Conservation (phyloP, 176 grass and related monocot species). For the Elymus sibiricus region DNA sequence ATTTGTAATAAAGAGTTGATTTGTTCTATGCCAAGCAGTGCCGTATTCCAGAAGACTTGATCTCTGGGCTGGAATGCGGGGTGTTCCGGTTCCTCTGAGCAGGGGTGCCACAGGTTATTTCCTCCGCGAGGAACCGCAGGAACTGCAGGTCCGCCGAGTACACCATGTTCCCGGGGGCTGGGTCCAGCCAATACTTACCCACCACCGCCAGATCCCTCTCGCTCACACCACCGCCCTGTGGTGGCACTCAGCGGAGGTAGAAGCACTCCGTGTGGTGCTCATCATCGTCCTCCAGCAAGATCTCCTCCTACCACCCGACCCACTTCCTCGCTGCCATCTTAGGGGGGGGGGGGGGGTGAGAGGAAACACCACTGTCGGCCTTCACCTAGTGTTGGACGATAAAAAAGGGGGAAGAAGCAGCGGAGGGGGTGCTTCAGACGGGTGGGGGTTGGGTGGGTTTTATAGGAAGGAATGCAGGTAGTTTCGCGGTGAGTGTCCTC, state of each 20-base stretch:
- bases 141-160: constrained; percentile 42
- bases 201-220: constrained; percentile 59
- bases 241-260: constrained; percentile 30
- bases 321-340: not conserved
- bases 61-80: no score
- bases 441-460: not conserved
- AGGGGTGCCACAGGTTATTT: not conserved
- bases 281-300: constrained; percentile 36
- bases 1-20: no score
- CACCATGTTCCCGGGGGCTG: constrained; percentile 41
- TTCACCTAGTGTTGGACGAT: not conserved
- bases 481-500: not conserved
- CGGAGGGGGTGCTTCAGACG: not conserved
- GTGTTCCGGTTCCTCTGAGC: no score
- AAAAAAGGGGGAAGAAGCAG: not conserved
- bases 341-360: not conserved
- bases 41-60: no score
- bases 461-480: not conserved
- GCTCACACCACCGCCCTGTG: not conserved
- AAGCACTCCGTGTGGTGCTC: constrained; percentile 46
- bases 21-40: no score
- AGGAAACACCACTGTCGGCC: not conserved
- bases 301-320: constrained; percentile 35
- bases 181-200: constrained; percentile 30
- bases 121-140: constrained; percentile 16